Evolutionary conservation across 306 rosid genomes (phyloP).

Genomic region (Sicyos edulis): DNA sequence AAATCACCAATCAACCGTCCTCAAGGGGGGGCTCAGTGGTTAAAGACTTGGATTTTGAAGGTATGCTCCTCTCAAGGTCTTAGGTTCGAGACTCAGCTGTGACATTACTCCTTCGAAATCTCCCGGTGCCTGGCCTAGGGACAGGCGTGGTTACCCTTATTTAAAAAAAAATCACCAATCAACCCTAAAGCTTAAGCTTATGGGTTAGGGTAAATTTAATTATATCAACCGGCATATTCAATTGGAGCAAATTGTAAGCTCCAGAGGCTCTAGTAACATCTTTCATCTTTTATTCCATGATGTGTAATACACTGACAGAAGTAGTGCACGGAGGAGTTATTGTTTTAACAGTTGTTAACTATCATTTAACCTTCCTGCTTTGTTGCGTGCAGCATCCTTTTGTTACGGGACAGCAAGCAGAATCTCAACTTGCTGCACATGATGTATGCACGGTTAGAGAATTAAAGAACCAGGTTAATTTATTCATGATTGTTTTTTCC

Average conservation of each 20-base stretch:
- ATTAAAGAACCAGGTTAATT: slow-evolving; percentile 21
- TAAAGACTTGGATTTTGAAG: no score
- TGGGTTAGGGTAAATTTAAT: no score
- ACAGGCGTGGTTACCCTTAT: no score
- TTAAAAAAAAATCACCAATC: no score
- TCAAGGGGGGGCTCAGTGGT: no score
- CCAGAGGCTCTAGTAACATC: slow-evolving; percentile 8
- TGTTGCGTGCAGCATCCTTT: slow-evolving; percentile 74
- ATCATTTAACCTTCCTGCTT: slow-evolving; percentile 26
- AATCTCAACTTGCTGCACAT: slow-evolving; percentile 33
- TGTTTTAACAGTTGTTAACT: slow-evolving; percentile 7
- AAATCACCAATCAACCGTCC: no score
- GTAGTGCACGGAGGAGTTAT: slow-evolving; percentile 13
- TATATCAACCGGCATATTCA: no score
- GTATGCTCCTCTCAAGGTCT: no score
- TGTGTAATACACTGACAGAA: neutral
- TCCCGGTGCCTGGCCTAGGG: no score
- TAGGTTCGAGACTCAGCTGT: no score
- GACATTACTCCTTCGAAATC: no score
- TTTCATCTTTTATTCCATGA: slow-evolving; percentile 17
- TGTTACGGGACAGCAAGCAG: slow-evolving; percentile 56
- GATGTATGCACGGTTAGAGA: slow-evolving; percentile 52
- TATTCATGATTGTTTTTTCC: slow-evolving; percentile 19
- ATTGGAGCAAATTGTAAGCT: slow-evolving; percentile 10
- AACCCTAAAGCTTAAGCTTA: no score